A percentile compares a stretch with the other conserved stretches of the same genome.
Conservation (phyloP, 441 rosid genomes). For the Lepidium campestre region DNA sequence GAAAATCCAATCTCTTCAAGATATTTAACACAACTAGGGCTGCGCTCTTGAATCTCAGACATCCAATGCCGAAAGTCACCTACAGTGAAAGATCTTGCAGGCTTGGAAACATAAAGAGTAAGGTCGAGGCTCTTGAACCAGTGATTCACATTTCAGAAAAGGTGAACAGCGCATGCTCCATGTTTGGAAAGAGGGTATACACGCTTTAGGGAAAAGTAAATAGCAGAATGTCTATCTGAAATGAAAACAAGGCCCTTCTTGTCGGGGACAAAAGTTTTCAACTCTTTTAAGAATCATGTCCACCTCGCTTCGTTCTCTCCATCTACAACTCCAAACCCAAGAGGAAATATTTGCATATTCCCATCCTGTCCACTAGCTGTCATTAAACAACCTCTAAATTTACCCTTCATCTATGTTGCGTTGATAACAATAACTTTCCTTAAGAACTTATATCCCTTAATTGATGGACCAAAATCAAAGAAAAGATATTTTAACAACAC, state of each 20-base stretch:
- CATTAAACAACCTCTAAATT: neutral
- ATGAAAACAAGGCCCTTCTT: neutral
- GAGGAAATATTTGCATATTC: neutral
- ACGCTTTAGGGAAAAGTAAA: accelerated
- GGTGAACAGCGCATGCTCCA: neutral
- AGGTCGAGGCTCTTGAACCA: accelerated
- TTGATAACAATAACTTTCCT: neutral
- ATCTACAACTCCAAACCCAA: neutral
- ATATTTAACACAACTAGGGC: too few species aligned
- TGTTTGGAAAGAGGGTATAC: neutral
- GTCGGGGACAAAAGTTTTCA: neutral
- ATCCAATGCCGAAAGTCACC: neutral
- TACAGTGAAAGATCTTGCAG: accelerated
- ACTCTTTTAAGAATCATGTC: neutral
- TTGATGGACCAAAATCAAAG: neutral
- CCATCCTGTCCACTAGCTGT: neutral
- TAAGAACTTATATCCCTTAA: neutral
- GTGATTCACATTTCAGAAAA: neutral
- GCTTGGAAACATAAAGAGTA: accelerated
- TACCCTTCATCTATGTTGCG: neutral
- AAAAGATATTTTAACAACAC: neutral
- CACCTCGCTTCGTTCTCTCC: neutral
- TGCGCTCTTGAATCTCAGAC: accelerated
- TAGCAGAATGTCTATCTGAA: neutral
- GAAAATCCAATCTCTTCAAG: too few species aligned